These are phyloP conservation scores for Phaeoacremonium minimum DNA, from an alignment of 2,329 filamentous ascomycete species.

Conservation along the genomic window DNA sequence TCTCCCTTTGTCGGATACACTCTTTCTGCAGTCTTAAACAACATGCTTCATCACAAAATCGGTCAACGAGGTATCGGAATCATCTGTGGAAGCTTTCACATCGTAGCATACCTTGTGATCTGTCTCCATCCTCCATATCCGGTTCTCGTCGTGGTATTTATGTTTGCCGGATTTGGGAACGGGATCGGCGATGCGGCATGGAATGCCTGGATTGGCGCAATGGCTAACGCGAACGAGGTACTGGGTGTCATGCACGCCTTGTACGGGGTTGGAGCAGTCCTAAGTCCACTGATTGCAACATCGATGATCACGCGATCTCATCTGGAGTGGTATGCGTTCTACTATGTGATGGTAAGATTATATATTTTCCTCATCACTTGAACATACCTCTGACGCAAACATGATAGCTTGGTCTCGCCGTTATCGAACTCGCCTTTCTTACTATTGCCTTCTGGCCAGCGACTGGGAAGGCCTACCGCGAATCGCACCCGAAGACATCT, in stretches of 20 bases:
- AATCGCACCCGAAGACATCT: conserved; percentile 18
- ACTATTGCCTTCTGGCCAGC: conserved; percentile 54
- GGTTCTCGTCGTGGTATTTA: conserved; percentile 60
- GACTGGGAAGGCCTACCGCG: conserved; percentile 49
- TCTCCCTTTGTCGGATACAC: conserved; percentile 41
- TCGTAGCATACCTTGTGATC: conserved; percentile 61
- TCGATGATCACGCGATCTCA: conserved; percentile 60
- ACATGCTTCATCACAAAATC: conserved; percentile 30
- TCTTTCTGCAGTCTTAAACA: conserved; percentile 37
- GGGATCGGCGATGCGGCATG: conserved; percentile 56
- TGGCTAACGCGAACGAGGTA: conserved; percentile 66
- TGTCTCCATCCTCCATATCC: conserved; percentile 64
- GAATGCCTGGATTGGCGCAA: conserved; percentile 57
- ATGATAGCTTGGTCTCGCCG: conserved; percentile 41
- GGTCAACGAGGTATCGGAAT: conserved; percentile 67
- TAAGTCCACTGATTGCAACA: conserved; percentile 68
- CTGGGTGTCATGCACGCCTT: conserved; percentile 65
- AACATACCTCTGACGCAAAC: neutral
- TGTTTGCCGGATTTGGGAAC: conserved; percentile 66
- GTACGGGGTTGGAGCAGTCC: conserved; percentile 64
- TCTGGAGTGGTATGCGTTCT: conserved; percentile 66
- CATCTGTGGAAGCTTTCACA: conserved; percentile 54
- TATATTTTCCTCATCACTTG: conserved; percentile 1
- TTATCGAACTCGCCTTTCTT: conserved; percentile 47
- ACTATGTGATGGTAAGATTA: conserved; percentile 71